Percentiles rank a stretch among this genome's conserved stretches.
These are phyloP conservation scores for Kluyveromyces lactis DNA, from an alignment of 805 yeast species.

Conservation along the genomic window DNA sequence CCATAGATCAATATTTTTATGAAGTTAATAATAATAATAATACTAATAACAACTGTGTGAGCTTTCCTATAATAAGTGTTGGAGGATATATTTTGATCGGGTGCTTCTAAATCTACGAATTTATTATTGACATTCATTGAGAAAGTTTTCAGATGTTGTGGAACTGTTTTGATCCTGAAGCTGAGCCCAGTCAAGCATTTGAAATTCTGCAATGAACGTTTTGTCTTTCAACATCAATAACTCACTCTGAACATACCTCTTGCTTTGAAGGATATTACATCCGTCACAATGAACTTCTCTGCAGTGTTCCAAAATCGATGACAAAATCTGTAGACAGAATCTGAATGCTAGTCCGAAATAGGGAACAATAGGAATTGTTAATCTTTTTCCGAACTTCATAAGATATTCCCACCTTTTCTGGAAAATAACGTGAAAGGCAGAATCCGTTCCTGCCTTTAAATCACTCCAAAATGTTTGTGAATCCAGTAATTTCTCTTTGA, in stretches of 20 bases:
- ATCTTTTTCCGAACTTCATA: not conserved
- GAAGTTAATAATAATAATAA: not conserved
- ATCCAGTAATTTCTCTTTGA: not conserved
- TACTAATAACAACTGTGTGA: not conserved
- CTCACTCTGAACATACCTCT: slow-evolving; percentile 10
- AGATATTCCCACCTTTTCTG: not conserved
- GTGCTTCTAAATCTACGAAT: no score
- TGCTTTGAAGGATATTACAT: not conserved
- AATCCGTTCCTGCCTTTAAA: no score
- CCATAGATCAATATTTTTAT: not conserved
- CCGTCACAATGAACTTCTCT: not conserved
- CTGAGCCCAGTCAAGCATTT: slow-evolving; percentile 13
- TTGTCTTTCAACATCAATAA: slow-evolving; percentile 14
- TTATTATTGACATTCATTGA: no score
- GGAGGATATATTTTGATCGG: no score
- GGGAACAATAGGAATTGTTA: not conserved
- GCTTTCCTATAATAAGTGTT: no score
- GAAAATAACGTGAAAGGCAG: not conserved
- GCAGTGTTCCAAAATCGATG: not conserved
- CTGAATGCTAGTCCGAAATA: not conserved
- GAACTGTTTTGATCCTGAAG: no score
- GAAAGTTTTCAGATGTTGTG: no score
- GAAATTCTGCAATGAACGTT: slow-evolving; percentile 13
- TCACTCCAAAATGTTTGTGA: no score
- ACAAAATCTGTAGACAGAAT: slow-evolving; percentile 1